Base-by-base conservation (phyloP, 495 filamentous ascomycete genomes). In the Aspergillus carlsbadensis region DNA sequence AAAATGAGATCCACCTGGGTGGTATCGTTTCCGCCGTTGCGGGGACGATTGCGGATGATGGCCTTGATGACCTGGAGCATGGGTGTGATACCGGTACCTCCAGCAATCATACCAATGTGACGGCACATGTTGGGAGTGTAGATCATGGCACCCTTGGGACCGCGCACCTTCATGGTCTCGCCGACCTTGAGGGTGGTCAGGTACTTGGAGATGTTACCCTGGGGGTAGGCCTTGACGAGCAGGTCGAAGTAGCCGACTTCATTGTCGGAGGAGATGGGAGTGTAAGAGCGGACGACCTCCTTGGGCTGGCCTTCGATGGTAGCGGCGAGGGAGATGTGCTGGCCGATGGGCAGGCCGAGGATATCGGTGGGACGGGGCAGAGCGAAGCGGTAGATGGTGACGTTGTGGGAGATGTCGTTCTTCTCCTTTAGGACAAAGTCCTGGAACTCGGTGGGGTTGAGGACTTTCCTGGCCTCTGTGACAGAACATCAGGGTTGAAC, bases 21-120 rank as follows among this genome's bases (percentile, higher is more conserved):
- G 58, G 75, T 84, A 71, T 98, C 92, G 49, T 84, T 89, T 10
- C 87, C 79, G 39, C 87, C 78, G 60, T 81, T 77, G 56, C 77
- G 74, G 52, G 81, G 80, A 65, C 92, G 82, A 56, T 90, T 90
- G 64, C 92, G 81, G 59, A 96, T 82, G 57, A 98, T 91, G 39
- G 94, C 94, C 61, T 89, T 84, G 63, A 96, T 85, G 57, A 98
- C 84, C 79, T 98, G 93, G 57, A 96, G 80, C 93, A 98, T 98
- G 36, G 93, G 93, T 22, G 93, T 98, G 73, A 98, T 97, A 63
- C 94, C 94, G 13, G 94, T 98, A 49, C 94, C 94, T 70, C 94
- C 94, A 55, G 94, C 91, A 66, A 98, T 90, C 94, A 98, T 98
- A 63, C 94, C 94, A 52, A 98, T 93, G 68, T 87, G 87, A 45